Percentiles rank a stretch among this genome's conserved stretches.
Evolutionary conservation across 306 rosid genomes (phyloP).

Genomic region (Acacia melanoxylon): DNA sequence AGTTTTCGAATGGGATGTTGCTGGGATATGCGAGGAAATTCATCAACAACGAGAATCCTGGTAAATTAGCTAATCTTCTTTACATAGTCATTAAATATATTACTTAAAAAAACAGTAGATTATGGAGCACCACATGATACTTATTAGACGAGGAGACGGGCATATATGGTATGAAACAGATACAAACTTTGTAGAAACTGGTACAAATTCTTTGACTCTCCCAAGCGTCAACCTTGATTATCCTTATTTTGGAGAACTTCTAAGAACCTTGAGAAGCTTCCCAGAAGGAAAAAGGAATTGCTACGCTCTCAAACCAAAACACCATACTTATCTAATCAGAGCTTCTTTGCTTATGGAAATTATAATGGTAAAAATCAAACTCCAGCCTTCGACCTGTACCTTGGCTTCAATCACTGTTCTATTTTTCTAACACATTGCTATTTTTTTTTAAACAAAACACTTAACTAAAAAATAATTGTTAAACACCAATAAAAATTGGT

Average conservation of each 20-base stretch:
- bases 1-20: no score
- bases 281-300: neutral
- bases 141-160: neutral
- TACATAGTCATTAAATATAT: no score
- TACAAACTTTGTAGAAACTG: neutral
- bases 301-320: neutral
- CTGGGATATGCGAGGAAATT: no score
- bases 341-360: slow-evolving; percentile 23
- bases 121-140: no score
- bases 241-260: neutral
- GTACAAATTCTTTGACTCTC: neutral
- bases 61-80: no score
- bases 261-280: neutral
- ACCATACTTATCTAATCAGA: neutral
- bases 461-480: no score
- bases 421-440: no score
- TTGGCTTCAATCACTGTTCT: slow-evolving; percentile 40
- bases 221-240: neutral
- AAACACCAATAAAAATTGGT: no score
- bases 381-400: slow-evolving; percentile 38
- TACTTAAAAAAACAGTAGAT: no score
- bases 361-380: slow-evolving; percentile 34
- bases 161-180: neutral
- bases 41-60: no score
- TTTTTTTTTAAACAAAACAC: no score